These are phyloP conservation scores for Ammopiptanthus mongolicus DNA, from an alignment of 306 rosid species.

Conservation along the genomic window DNA sequence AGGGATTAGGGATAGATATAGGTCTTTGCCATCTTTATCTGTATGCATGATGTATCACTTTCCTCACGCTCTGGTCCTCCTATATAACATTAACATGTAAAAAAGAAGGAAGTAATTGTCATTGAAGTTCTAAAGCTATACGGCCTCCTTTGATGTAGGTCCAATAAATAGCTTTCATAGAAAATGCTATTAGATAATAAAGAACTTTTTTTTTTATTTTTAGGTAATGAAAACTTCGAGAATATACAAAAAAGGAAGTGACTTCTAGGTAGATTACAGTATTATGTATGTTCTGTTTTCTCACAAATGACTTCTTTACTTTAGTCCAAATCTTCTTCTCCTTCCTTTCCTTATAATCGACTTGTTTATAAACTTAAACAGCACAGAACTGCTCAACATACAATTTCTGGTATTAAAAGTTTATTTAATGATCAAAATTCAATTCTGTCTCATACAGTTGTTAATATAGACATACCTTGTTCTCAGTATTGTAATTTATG, in stretches of 20 bases:
- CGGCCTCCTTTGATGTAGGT: background rate
- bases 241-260: background rate
- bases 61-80: background rate
- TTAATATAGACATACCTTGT: background rate
- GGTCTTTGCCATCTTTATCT: background rate
- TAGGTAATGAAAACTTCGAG: background rate
- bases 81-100: background rate
- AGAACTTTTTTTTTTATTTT: too few relatives aligned
- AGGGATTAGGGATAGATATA: background rate
- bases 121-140: background rate
- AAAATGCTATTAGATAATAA: too few relatives aligned
- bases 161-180: background rate
- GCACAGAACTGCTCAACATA: background rate
- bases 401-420: background rate
- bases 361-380: background rate
- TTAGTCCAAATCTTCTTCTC: background rate
- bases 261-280: background rate
- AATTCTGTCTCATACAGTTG: background rate
- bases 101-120: background rate
- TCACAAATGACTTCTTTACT: background rate
- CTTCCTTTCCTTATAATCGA: background rate
- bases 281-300: background rate
- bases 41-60: background rate
- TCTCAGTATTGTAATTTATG: background rate
- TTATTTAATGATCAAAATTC: background rate